Conservation (phyloP, 768 basidiomycete genomes). For the Russula compacta region DNA sequence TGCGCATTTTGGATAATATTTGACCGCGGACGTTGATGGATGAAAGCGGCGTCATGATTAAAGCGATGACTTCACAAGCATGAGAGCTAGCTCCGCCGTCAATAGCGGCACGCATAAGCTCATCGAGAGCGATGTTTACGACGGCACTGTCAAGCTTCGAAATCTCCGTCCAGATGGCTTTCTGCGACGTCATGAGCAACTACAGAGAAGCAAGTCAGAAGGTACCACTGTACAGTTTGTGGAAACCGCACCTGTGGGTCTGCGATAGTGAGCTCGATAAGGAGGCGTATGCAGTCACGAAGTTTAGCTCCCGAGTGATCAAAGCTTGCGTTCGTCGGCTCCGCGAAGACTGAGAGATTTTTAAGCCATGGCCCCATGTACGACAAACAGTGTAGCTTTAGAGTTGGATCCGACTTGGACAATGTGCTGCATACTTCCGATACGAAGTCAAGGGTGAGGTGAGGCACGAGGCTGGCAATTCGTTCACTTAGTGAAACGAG, state of each 20-base stretch:
- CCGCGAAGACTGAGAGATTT: conserved; percentile 64
- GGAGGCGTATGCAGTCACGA: conserved; percentile 69
- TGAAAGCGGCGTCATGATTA: conserved; percentile 63
- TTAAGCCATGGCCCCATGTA: conserved; percentile 87
- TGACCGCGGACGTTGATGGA: conserved; percentile 73
- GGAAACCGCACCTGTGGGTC: conserved; percentile 53
- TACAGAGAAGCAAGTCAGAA: conserved; percentile 23
- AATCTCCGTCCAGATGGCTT: conserved; percentile 69
- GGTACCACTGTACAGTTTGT: not conserved
- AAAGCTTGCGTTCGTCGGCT: conserved; percentile 57
- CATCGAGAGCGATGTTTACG: conserved; percentile 68
- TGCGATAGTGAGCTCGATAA: conserved; percentile 64
- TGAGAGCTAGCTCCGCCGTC: conserved; percentile 72
- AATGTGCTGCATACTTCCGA: conserved; percentile 72
- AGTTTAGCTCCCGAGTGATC: conserved; percentile 67
- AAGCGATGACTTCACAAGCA: conserved; percentile 66
- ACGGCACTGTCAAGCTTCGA: conserved; percentile 57
- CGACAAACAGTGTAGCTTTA: conserved; percentile 65
- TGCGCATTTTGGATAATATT: conserved; percentile 69
- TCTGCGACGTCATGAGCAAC: conserved; percentile 60
- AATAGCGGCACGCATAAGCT: conserved; percentile 71
- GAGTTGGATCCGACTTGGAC: conserved; percentile 36
- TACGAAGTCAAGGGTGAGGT: conserved; percentile 81
- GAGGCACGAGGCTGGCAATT: conserved; percentile 64
- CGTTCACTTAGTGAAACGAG: conserved; percentile 60